Evolutionary conservation across 768 basidiomycete genomes (phyloP), one percentile per base, ranked within the genome.

Genomic region (Saitozyma podzolica): DNA sequence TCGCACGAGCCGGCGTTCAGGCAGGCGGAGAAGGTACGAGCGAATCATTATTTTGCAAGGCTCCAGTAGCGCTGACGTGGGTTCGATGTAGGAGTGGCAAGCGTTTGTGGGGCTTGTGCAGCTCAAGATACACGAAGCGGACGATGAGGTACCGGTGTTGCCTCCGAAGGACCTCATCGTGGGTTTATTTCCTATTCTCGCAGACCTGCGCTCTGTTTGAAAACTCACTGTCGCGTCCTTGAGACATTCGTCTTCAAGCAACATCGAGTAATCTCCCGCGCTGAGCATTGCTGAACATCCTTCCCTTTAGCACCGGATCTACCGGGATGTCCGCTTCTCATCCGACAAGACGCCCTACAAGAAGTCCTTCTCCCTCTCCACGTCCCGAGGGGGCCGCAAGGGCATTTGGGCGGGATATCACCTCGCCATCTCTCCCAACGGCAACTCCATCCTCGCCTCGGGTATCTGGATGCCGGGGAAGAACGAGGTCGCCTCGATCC

Each of bases 301-400:
- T 17, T 6, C 40, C 11, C 17, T 39, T 6, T 58, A 79, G 59
- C 91, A 98, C 78, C 84, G 95, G 14, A 93, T 97, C 47, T 95
- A 96, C 75, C 87, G 94, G 50, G 95, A 97, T 77, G 90, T 95
- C 20, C 86, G 93, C 13, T 96, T 95, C 80, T 91, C 89, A 74
- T 91, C 91, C 60, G 90, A 93, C 76, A 94, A 93, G 81, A 99
- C 95, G 6, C 95, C 95, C 0, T 99, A 99, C 82, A 98, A 98
- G 80, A 85, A 79, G 7, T 83, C 83, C 9, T 84, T 97, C 40
- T 88, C 89, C 0, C 89, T 91, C 0, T 89, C 87, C 58, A 90
- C 94, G 68, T 93, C 92, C 4, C 83, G 96, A 52, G 89, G 89
- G 39, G 95, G 95, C 3, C 82, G 90, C 48, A 98, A 97, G 73